phyloP scores from a whole-genome alignment of 805 yeast genomes.

The Kodamaea hsintzibuensis region DNA sequence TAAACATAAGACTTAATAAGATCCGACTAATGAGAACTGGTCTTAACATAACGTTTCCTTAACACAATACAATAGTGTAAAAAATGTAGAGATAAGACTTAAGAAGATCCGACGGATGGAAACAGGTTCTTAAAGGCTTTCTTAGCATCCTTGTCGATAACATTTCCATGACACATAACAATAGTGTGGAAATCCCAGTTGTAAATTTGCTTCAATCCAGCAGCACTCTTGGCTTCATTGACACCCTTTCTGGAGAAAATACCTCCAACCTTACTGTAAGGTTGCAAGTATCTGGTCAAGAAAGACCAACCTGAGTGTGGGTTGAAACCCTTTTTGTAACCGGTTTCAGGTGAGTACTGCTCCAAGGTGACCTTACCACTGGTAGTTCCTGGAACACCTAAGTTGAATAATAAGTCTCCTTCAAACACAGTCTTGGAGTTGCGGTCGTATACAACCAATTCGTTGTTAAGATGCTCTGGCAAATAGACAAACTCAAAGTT shows the following conservation, averaged over 20 bases:
- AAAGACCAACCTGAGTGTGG: conserved; percentile 49
- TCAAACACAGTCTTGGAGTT: conserved; percentile 50
- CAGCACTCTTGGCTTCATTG: conserved; percentile 15
- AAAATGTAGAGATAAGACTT: no score
- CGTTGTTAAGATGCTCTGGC: conserved; percentile 60
- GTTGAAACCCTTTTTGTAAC: conserved; percentile 41
- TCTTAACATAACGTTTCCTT: no score
- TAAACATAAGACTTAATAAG: background rate
- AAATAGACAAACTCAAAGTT: conserved; percentile 57
- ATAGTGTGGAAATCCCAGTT: conserved; percentile 26
- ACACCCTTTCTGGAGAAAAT: conserved; percentile 26
- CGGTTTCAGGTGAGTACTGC: conserved; percentile 46
- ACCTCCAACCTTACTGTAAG: conserved; percentile 39
- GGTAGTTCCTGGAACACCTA: conserved; percentile 44
- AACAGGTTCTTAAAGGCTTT: conserved; percentile 14
- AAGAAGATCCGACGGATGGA: background rate
- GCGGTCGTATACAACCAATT: conserved; percentile 52
- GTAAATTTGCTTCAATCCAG: conserved; percentile 22
- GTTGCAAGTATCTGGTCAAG: conserved; percentile 41
- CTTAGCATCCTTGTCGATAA: conserved; percentile 42
- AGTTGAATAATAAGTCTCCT: conserved; percentile 63
- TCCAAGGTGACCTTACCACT: conserved; percentile 25
- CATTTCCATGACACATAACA: conserved; percentile 47
- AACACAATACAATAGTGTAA: no score
- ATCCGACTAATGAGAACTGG: background rate